Base-by-base conservation (phyloP, 176 grass and related monocot genomes). In the Otatea glauca region DNA sequence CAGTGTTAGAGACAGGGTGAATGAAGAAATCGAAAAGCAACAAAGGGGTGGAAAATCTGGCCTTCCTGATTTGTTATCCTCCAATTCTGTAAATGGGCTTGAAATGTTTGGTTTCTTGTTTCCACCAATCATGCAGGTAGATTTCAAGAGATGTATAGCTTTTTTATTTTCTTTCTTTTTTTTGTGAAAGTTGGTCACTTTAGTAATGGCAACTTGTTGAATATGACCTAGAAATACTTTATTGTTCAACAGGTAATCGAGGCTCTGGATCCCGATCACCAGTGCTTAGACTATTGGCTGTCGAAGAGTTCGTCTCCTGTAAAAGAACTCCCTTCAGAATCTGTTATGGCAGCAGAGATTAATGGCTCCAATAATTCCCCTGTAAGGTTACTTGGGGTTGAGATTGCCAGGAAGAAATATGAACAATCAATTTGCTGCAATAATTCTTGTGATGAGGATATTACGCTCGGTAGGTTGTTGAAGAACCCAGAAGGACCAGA, bases 51-150 rank as follows among this genome's bases (percentile, higher is more conserved):
- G 91, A 42, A 85, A 84, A 66, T 29, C n/a, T 44, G 88, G 51
- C 35, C 74, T 84, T 78, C 86, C 89, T 73, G 63, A 80, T 41
- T 61, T 87, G 32, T 74, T 78, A 85, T 35, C 78, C 25, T 10
- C 47, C 15, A 50, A 78, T 77, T 85, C 84, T 79, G 74, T 92
- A 6, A 81, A 94, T 23, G 92, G 94, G 37, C 56, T 91, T 80
- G 88, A 91, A 88, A 94, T 97, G 94, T 97, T 97, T 89, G 94
- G 94, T 32, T 97, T 94, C 81, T 85, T 84, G 21, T 91, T 70
- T 9, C 86, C 86, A 45, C 56, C 82, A 47, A 94, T 97, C 75
- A 81, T 94, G 70, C 81, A 86, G 85, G 94, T 97, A 83, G 68
- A 45, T 64, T 58, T 85, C 32, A 17, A 42, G 4, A 69, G n/a